A percentile compares a stretch with the other conserved stretches of the same genome.
These are phyloP conservation scores for Encephalitozoon cuniculi DNA, from an alignment of 371 early-diverging fungal genomes.

Conservation along the genomic window DNA sequence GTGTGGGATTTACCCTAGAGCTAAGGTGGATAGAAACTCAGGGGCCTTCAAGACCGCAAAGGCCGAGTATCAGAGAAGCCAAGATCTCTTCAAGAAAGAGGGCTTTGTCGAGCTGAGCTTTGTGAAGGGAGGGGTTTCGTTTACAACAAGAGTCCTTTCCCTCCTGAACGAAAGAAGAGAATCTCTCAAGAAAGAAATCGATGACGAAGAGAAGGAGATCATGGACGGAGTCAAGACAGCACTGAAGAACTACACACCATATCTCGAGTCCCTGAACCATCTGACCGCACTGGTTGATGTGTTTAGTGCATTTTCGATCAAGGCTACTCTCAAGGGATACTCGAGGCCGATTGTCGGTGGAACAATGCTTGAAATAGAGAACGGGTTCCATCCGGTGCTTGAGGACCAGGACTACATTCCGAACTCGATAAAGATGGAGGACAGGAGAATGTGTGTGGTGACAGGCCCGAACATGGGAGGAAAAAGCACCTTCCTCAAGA, in stretches of 20 bases:
- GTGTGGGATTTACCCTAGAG: constrained; percentile 9
- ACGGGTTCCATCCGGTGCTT: constrained; percentile 57
- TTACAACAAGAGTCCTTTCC: constrained; percentile 48
- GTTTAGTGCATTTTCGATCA: constrained; percentile 48
- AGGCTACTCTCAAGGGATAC: constrained; percentile 24
- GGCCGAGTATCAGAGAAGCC: constrained; percentile 41
- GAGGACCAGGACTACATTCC: constrained; percentile 61
- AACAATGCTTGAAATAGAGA: not conserved
- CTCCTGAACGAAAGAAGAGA: constrained; percentile 4
- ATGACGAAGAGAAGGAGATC: constrained; percentile 28
- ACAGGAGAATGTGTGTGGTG: constrained; percentile 70
- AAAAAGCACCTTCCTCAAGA: constrained; percentile 73
- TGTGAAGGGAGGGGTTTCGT: constrained; percentile 57
- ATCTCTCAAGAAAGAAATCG: constrained; percentile 21
- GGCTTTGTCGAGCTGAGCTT: constrained; percentile 42
- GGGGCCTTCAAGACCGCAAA: constrained; percentile 53
- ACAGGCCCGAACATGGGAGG: constrained; percentile 94
- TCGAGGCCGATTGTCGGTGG: constrained; percentile 29
- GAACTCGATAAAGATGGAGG: constrained; percentile 73
- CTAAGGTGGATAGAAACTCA: constrained; percentile 19
- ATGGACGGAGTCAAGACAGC: constrained; percentile 20
- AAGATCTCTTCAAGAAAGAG: constrained; percentile 34
- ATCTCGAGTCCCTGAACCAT: constrained; percentile 56
- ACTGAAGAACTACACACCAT: constrained; percentile 23
- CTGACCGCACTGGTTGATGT: constrained; percentile 58